Base-by-base conservation (phyloP, 179 eudicot species). In the Actinidia polygama region DNA sequence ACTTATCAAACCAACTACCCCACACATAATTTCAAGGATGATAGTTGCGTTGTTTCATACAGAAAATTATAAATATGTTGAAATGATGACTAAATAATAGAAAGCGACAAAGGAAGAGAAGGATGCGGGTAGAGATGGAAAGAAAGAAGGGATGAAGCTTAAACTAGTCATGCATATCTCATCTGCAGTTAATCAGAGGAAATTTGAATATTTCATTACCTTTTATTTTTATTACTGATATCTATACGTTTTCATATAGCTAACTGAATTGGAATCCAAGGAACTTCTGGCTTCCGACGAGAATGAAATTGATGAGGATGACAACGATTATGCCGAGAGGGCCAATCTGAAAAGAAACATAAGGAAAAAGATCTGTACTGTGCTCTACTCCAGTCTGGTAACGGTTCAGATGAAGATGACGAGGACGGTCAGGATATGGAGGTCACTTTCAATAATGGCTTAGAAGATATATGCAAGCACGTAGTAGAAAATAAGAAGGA, bases 391-490 rank as follows among this genome's bases (percentile, higher is more conserved):
- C 91, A 93, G 81, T 84, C 94, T 81, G 98, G 94, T 54, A 89
- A 91, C 76, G 94, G 88, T 78, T 91, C 94, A 61, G 98, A 89
- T 75, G 88, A 75, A 57, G 89, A 85, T 44, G 89, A 87, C 26
- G 95, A 92, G 18, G 90, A 92, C 68, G 89, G 79, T 73, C 94
- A 91, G 88, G 97, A 95, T 72, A 96, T 96, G 98, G 99, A 96
- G 89, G 98, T 96, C 79, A 96, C 99, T 85, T 96, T 96, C 77
- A 94, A 91, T 75, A 87, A 95, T 36, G 99, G 98, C 58, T 90
- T 96, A 49, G 99, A 96, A 90, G 94, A 93, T 85, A 62, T 96
- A 83, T 93, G 98, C 88, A 93, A 90, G 82, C 91, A 90, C 49
- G 85, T 92, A n/a, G 84, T 91, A 57, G 97, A 96, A 83, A 95